Evolutionary conservation across 2,329 filamentous ascomycete genomes (phyloP), one percentile per base, ranked within the genome.

Genomic region (Colletotrichum lupini): DNA sequence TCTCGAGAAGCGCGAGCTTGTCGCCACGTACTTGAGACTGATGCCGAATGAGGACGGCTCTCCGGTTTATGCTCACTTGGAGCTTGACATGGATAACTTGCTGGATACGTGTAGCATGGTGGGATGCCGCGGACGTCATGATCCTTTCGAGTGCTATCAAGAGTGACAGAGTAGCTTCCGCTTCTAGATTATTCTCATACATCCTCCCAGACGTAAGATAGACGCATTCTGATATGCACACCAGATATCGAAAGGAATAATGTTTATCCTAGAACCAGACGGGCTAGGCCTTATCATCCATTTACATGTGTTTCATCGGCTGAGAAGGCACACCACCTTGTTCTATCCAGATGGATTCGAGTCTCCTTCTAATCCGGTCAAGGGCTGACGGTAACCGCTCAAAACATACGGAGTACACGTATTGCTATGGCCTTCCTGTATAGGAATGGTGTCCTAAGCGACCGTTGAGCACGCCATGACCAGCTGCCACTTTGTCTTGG

Each of bases 11-110:
- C 56, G 71, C 24, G 65, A 68, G 37, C 58, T 74, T 11, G 55
- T 66, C 16, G 64, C 73, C 46, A 73, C 64, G n/a, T 74, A 73
- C 12, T 42, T 61, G 24, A 55, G 73, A 42, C 46, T 73, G 42
- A 32, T 24, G 59, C 72, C 72, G 4, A 59, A 67, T 24, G 63
- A 63, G 14, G 32, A 55, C 19, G 72, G 72, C 5, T 49, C 26
- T 22, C 68, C 53, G 1, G 32, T 64, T 7, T 30, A 19, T 22
- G 42, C 57, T 26, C 58, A 64, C 24, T 11, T 74, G 28, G 59
- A 49, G 19, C 52, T 74, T 14, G 64, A 67, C n/a, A 72, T 72
- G 11, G 72, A 74, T 19, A 61, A 57, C 9, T 37, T 60, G 58
- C 26, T 52, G 5, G 55, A 72, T 11, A 49, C 53, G 8, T 74